Evolutionary conservation across 2,329 filamentous ascomycete genomes (phyloP).

Genomic region (Scytalidium sp.): DNA sequence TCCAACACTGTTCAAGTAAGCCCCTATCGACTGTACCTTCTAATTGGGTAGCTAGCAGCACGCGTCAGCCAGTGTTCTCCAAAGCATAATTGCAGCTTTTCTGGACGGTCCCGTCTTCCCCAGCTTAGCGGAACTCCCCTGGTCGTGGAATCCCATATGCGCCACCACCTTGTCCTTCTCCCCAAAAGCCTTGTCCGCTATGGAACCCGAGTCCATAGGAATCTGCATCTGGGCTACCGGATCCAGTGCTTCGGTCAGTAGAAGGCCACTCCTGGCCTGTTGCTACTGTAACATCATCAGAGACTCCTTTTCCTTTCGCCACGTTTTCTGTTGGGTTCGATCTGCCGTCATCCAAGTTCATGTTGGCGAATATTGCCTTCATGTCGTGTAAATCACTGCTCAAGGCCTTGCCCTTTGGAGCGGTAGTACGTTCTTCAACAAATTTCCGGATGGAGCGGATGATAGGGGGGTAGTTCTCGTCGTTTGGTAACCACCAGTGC

Average conservation of each 20-base stretch:
- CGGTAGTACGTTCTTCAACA: slow-evolving; percentile 71
- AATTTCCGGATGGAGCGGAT: slow-evolving; percentile 77
- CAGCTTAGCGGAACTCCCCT: not conserved
- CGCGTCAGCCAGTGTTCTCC: no score
- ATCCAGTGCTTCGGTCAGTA: not conserved
- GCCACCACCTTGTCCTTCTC: slow-evolving; percentile 5
- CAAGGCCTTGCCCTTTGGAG: slow-evolving; percentile 48
- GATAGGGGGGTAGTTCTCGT: slow-evolving; percentile 71
- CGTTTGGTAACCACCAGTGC: slow-evolving; percentile 87
- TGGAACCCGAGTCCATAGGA: slow-evolving; percentile 13
- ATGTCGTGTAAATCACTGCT: slow-evolving; percentile 71
- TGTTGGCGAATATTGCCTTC: slow-evolving; percentile 66
- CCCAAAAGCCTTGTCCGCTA: slow-evolving; percentile 12
- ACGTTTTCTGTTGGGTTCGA: slow-evolving; percentile 6
- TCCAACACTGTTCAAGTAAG: no score
- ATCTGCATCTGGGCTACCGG: slow-evolving; percentile 7
- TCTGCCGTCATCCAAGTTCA: slow-evolving; percentile 47
- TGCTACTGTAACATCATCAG: slow-evolving; percentile 9
- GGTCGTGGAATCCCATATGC: not conserved
- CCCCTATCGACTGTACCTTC: no score
- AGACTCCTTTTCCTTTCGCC: slow-evolving; percentile 6
- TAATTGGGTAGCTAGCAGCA: no score
- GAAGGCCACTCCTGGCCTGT: slow-evolving; percentile 3
- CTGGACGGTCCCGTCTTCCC: no score
- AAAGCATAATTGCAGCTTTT: not conserved